phyloP scores from a whole-genome alignment of 2,329 filamentous ascomycete genomes.

The Moelleriella libera region DNA sequence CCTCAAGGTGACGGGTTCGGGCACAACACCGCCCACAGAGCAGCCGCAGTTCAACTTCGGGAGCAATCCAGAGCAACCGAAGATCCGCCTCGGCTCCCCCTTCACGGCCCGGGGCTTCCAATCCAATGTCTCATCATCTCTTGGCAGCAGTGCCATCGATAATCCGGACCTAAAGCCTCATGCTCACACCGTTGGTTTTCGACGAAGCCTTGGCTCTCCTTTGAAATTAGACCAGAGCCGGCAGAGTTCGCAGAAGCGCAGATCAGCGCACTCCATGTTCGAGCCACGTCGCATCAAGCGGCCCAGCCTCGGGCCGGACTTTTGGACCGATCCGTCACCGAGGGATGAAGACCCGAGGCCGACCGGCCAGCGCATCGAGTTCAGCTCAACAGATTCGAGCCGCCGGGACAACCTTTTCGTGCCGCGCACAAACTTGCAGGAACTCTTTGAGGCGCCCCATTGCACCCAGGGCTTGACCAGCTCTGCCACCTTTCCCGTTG shows the following conservation, averaged over 20 bases:
- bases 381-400: constrained; percentile 18
- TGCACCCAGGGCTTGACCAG: constrained; percentile 3
- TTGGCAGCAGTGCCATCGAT: constrained; percentile 22
- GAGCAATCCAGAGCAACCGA: not conserved
- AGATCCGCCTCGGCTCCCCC: constrained; percentile 30
- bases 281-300: constrained; percentile 36
- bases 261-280: constrained; percentile 28
- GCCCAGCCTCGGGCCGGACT: constrained; percentile 38
- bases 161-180: constrained; percentile 22
- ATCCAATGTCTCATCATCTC: constrained; percentile 40
- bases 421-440: constrained; percentile 25
- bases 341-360: constrained; percentile 9
- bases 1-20: not conserved
- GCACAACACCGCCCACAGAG: not conserved
- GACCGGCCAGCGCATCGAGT: constrained; percentile 12
- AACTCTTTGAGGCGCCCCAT: constrained; percentile 21
- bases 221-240: constrained; percentile 35
- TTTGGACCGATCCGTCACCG: constrained; percentile 34
- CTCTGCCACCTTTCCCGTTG: not conserved
- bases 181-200: constrained; percentile 34
- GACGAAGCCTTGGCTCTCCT: constrained; percentile 37
- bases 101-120: constrained; percentile 47
- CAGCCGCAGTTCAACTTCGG: not conserved
- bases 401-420: constrained; percentile 23
- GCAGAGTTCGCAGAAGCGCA: constrained; percentile 40